Conservation (phyloP, 306 rosid genomes). For the Acacia acuminata region DNA sequence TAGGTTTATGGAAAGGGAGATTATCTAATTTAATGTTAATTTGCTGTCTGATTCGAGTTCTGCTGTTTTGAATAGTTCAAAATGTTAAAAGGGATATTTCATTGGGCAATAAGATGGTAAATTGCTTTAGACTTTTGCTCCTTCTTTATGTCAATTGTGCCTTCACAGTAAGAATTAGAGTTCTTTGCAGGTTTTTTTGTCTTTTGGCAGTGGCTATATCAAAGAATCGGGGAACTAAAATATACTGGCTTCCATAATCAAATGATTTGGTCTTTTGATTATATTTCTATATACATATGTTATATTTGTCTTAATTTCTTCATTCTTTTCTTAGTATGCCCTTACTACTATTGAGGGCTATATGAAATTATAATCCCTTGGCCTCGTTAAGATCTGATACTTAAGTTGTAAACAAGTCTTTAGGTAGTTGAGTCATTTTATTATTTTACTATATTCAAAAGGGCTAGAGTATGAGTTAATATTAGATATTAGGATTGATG, state of each 20-base stretch:
- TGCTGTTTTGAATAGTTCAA: neutral
- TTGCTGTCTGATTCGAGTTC: neutral
- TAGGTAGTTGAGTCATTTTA: too few relatives aligned
- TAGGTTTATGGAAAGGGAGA: neutral
- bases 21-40: neutral
- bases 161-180: neutral
- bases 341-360: neutral
- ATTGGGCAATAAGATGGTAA: neutral
- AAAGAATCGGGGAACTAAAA: neutral
- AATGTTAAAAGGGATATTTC: neutral
- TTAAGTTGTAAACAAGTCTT: too few relatives aligned
- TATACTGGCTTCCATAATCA: neutral
- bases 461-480: too few relatives aligned
- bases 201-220: neutral
- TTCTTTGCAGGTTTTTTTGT: slow-evolving; percentile 13
- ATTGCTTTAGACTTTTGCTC: slow-evolving; percentile 10
- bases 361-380: neutral
- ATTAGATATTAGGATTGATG: too few relatives aligned
- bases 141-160: neutral
- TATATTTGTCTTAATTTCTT: neutral
- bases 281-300: neutral
- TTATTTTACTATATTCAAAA: too few relatives aligned
- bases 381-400: neutral
- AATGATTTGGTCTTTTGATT: neutral
- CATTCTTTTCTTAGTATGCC: neutral